Base-by-base conservation (phyloP, 352 stramenopile genomes). In the Lagenidium giganteum region DNA sequence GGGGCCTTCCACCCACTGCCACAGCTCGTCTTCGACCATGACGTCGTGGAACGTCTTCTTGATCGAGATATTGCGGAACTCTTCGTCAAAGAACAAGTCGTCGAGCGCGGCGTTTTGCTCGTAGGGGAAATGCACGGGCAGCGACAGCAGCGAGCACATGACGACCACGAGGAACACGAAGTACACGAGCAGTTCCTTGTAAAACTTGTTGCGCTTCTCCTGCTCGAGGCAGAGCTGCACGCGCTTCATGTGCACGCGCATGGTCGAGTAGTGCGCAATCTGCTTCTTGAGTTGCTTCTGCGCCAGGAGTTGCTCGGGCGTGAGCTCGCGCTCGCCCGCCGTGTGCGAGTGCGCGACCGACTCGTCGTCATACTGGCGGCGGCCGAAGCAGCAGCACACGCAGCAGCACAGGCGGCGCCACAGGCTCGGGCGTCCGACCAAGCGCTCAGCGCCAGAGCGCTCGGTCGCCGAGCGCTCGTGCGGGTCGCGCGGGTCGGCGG, bases 191-290 rank as follows among this genome's bases (percentile, higher is more conserved):
- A 90, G 54, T 28, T 90, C 78, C 46, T 75, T 70, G 68, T 90
- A 90, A 32, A 88, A 88, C 40, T 82, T 83, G 58, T 86, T 88
- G 59, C 76, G 72, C 44, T 88, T 88, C 53, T 87, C 78, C 42
- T 88, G 74, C 51, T 90, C 75, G 20, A 88, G 61, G 41, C 71
- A 83, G 27, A 87, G 54, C 49, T 88, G 78, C 60, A 88, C 78
- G 47, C 76, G 72, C 51, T 87, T 91, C 75, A 91, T 88, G 61
- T 91, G 71, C 38, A 91, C 72, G 26, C 78, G 70, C 75, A 87
- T 87, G n/a, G 56, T 88, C 40, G 75, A 87, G 60, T 84, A 88
- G 46, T 78, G 53, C 14, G 67, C 65, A 29, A 87, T 73, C 42
- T 87, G n/a, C 34, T 74, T 51, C 35, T 81, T 70, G 6, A 85